These are phyloP conservation scores for Polyplosphaeria fusca DNA, from an alignment of 495 filamentous ascomycete genomes.

Conservation along the genomic window DNA sequence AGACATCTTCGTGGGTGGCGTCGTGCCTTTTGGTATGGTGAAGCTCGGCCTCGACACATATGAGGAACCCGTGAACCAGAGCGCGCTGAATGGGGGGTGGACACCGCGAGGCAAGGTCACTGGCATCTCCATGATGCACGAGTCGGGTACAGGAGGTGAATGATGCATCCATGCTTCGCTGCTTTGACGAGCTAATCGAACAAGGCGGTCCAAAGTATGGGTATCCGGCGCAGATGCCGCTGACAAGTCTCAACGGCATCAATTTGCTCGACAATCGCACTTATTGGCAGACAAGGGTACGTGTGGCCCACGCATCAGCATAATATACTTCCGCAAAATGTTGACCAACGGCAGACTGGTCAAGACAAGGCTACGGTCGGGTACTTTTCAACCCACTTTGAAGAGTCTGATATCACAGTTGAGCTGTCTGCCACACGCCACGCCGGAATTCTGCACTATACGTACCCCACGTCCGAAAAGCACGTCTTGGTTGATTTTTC, in stretches of 20 bases:
- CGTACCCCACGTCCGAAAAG: constrained; percentile 32
- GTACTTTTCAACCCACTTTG: constrained; percentile 35
- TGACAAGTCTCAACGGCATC: constrained; percentile 27
- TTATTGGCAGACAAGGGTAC: constrained; percentile 35
- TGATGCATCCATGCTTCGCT: too few species aligned
- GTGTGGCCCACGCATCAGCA: too few species aligned
- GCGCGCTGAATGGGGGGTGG: constrained; percentile 40
- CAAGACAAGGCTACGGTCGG: constrained; percentile 38
- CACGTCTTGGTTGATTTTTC: constrained; percentile 39
- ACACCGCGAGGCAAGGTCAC: constrained; percentile 39
- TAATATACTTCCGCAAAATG: constrained; percentile 43
- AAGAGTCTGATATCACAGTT: constrained; percentile 33
- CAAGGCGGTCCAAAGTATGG: constrained; percentile 43
- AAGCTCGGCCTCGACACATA: constrained; percentile 42
- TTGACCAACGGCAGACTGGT: constrained; percentile 46
- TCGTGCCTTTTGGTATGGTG: constrained; percentile 39
- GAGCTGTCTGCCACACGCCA: constrained; percentile 36
- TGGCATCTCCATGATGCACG: constrained; percentile 38
- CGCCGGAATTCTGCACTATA: constrained; percentile 37
- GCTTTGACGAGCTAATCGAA: too few species aligned
- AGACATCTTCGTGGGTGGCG: constrained; percentile 40
- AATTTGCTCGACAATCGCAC: constrained; percentile 41
- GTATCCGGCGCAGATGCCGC: constrained; percentile 39
- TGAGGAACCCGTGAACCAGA: constrained; percentile 35
- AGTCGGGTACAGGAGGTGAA: constrained; percentile 40